Conservation (phyloP, 164 flowering plant genomes). For the Annona squamosa region DNA sequence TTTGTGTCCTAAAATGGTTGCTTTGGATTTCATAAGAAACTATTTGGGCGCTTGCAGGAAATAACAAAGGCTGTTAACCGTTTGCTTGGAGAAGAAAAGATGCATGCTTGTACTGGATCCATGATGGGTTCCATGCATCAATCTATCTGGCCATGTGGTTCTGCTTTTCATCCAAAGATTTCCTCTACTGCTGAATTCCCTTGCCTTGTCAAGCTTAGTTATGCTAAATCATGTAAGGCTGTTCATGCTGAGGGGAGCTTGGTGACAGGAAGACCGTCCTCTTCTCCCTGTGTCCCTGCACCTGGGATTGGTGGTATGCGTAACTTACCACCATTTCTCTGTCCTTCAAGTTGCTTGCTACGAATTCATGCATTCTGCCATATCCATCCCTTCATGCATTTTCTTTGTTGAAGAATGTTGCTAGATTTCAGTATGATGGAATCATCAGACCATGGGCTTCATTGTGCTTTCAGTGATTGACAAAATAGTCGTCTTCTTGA, state of each 20-base stretch:
- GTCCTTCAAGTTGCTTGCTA: background rate
- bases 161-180: constrained; percentile 20
- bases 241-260: constrained; percentile 36
- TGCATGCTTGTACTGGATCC: constrained; percentile 51
- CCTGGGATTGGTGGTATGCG: constrained; percentile 38
- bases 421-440: background rate
- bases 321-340: background rate
- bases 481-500: background rate
- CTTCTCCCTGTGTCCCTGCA: constrained; percentile 42
- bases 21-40: no score
- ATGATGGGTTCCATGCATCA: constrained; percentile 49
- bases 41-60: background rate
- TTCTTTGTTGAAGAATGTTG: background rate
- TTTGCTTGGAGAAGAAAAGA: constrained; percentile 13
- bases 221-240: constrained; percentile 26
- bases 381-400: background rate
- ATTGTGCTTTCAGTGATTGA: background rate
- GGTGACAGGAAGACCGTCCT: constrained; percentile 43
- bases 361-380: background rate
- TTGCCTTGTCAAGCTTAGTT: constrained; percentile 21
- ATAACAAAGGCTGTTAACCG: background rate
- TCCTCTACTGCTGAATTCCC: constrained; percentile 15
- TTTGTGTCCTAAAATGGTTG: no score
- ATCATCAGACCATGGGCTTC: background rate
- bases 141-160: constrained; percentile 27